Base-by-base conservation (phyloP, 2,329 filamentous ascomycete genomes). In the Colletotrichum spinosum region DNA sequence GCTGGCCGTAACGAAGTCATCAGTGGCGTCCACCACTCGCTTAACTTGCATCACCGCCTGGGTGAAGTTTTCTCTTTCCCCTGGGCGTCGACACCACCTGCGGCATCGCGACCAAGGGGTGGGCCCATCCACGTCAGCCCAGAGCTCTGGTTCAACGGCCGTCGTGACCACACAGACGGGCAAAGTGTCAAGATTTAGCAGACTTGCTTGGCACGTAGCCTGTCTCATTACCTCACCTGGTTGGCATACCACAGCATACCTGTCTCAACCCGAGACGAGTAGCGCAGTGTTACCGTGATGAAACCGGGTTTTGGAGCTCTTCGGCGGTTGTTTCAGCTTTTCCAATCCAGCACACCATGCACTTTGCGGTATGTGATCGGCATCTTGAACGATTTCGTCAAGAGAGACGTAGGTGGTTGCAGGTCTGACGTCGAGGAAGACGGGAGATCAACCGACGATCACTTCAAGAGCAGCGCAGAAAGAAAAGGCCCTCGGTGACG, bases 121-220 rank as follows among this genome's bases (percentile, higher is more conserved):
- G 33, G 17, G n/a, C 35, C 13, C 49, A 38, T 25, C 15, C 37
- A 49, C 53, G 45, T 52, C 70, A 67, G 65, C 68, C 13, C 60
- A 55, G 33, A n/a, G 62, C 45, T 67, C 74, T 38, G 67, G 72
- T 35, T 67, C 73, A 44, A 72, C 71, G 35, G 72, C 69, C 17
- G 60, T 72, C 65, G 66, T 75, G 52, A 74, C 70, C n/a, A 70
- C 71, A 25, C 73, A 72, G 55, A 67, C 72, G 11, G 72, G 70
- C 45, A 72, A 72, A 59, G 55, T 57, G n/a, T 46, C 69, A 41
- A 63, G 69, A 25, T 70, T 70, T 64, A 62, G 69, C 13, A n/a
- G n/a, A 33, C 42, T 15, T 34, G 11, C 25, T 9, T 8, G 41
- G 15, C 34, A 17, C 53, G 37, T 34, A 52, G 52, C 37, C 34